Base-by-base conservation (phyloP, 208 protist species). In the Crithidia acanthocephali region DNA sequence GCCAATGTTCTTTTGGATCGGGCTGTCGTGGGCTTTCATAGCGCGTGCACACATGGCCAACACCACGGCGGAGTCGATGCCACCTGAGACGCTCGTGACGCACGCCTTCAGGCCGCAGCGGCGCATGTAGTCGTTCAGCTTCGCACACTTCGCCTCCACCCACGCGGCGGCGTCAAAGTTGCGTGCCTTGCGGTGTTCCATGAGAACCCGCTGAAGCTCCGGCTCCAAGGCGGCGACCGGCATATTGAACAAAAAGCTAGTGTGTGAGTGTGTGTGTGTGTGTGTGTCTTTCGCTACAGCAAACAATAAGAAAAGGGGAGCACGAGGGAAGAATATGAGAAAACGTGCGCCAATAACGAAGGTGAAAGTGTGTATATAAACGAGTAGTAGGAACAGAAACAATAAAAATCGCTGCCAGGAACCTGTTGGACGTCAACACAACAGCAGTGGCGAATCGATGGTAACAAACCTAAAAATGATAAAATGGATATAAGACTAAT, bases 51-150 rank as follows among this genome's bases (percentile, higher is more conserved):
- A 97, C 25, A 98, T 70, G 1, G 93, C 96, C 22, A 97, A 45
- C 32, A 96, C 96, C 1, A 98, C 96, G 1, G 97, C 92, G 30
- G 92, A 98, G 80, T 99, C 97, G 35, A 99, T 87, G 27, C 97
- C 97, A 30, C 97, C 97, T 30, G 93, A 98, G 37, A 98, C 77
- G 71, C 74, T 94, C 6, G 95, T 95, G 18, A 97, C 88, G 59
- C 86, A 97, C 56, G 79, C 94, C 74, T 94, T 96, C 18, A 98
- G 81, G 10, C 92, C 89, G 72, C 77, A 86, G 20, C 79, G 68
- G 1, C 30, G 55, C 89, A 98, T 97, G 78, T 98, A 99, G n/a
- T 92, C 85, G 71, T 98, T 98, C 7, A 98, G 81, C 45, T 88
- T 94, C 9, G 57, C 68, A 30, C 84, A 90, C 80, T 98, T 99